Conservation (phyloP, 1,284 basidiomycete genomes). For the Amylostereum chailletii region DNA sequence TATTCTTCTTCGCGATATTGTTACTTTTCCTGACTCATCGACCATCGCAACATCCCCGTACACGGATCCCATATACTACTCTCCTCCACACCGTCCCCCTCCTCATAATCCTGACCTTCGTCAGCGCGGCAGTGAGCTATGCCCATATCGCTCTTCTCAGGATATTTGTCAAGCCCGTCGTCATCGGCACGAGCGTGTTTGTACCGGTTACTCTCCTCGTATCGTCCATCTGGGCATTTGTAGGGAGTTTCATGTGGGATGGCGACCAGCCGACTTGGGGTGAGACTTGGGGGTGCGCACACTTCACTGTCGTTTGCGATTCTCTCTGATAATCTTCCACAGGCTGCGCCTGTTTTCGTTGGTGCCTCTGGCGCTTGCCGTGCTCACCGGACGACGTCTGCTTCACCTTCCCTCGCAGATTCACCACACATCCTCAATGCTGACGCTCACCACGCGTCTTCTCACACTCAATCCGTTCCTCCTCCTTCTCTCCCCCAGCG, state of each 20-base stretch:
- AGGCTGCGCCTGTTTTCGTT: constrained; percentile 74
- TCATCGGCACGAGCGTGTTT: constrained; percentile 71
- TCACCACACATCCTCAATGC: constrained; percentile 66
- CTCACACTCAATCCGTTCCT: constrained; percentile 77
- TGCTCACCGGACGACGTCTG: constrained; percentile 67
- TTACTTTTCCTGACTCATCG: constrained; percentile 44
- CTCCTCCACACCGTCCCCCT: constrained; percentile 80
- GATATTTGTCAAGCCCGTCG: constrained; percentile 75
- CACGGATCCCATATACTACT: constrained; percentile 57
- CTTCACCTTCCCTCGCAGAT: constrained; percentile 58
- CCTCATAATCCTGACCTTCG: constrained; percentile 68
- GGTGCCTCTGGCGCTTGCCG: constrained; percentile 62
- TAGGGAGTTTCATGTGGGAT: constrained; percentile 85
- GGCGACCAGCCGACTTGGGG: constrained; percentile 68
- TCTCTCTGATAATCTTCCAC: constrained; percentile 6
- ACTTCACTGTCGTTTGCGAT: neutral
- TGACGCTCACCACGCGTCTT: constrained; percentile 74
- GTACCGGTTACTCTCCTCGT: constrained; percentile 77
- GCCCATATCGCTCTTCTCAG: constrained; percentile 70
- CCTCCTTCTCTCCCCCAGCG: constrained; percentile 69
- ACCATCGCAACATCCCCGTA: constrained; percentile 29
- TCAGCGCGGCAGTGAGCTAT: constrained; percentile 68
- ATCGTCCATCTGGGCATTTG: constrained; percentile 81
- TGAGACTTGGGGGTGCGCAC: constrained; percentile 69
- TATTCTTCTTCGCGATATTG: constrained; percentile 53